Evolutionary conservation across 2,329 filamentous ascomycete genomes (phyloP), one percentile per base, ranked within the genome.

Genomic region (Calonectria fujianensis): DNA sequence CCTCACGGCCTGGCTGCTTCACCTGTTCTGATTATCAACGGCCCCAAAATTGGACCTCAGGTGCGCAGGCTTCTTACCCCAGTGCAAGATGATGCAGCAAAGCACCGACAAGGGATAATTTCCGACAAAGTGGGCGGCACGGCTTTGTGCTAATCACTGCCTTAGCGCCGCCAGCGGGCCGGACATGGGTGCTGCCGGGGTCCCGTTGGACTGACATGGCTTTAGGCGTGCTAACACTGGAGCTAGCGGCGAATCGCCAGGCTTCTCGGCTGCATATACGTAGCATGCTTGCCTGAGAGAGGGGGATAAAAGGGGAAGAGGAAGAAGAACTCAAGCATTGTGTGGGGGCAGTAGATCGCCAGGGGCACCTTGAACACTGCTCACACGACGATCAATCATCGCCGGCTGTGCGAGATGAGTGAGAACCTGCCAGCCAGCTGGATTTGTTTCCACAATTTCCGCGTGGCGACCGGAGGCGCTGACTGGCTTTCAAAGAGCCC

Each of bases 41-140:
- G 45, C 9, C 24, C 20, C 10, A 48, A 24, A 3, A 48, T 24
- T 24, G n/a, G 45, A 5, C n/a, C 45, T 48, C 18, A 18, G 9
- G 8, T 9, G 1, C 20, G 9, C 45, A 24, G 8, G 2, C 6
- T 48, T 48, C 9, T 24, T 24, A 10, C 20, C 13, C 1, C 3
- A 5, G 2, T 13, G n/a, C 8, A 24, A 8, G 10, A 48, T n/a
- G 41, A 11, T 48, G 11, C 24, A n/a, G 24, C 24, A n/a, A 8
- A n/a, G n/a, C 45, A 24, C 9, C 9, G 10, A 48, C 9, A 5
- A 48, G 45, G n/a, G 45, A n/a, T 48, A 48, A 48, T 48, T 48
- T 48, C 45, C 45, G n/a, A 48, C 45, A 48, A 48, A 48, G 45
- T 48, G 45, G n/a, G 45, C 20, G n/a, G 45, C 45, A n/a, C 45